These are phyloP conservation scores for Spirogloea muscicola DNA, from an alignment of 139 green algal genomes.

Conservation along the genomic window DNA sequence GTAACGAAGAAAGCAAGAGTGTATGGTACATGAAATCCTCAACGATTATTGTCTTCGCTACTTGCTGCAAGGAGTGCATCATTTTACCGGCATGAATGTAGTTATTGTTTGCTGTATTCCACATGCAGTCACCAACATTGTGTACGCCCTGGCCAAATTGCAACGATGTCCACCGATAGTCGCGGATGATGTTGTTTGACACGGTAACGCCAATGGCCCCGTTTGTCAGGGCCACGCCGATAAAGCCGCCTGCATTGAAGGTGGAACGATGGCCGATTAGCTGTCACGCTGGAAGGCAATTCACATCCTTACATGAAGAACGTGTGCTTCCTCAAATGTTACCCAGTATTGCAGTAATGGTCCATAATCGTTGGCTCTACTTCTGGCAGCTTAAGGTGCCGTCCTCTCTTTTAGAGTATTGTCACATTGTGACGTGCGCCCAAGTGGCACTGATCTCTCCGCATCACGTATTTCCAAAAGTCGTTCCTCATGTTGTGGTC, in stretches of 20 bases:
- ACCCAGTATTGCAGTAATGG: not conserved
- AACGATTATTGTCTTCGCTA: no score
- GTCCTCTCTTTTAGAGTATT: not conserved
- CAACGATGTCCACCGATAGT: constrained; percentile 7
- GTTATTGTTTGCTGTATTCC: not conserved
- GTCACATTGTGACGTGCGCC: not conserved
- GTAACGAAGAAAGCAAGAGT: no score
- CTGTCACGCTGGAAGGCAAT: not conserved
- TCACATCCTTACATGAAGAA: not conserved
- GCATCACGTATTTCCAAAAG: not conserved
- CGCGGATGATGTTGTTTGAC: constrained; percentile 8
- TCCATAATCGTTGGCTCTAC: not conserved
- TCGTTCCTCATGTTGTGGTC: not conserved
- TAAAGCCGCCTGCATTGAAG: not conserved
- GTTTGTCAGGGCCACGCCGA: constrained; percentile 7
- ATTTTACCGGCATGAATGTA: no score
- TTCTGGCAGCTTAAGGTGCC: not conserved
- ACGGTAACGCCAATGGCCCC: constrained; percentile 9
- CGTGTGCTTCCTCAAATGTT: not conserved
- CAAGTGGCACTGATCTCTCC: not conserved
- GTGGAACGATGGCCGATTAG: not conserved
- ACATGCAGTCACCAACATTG: constrained; percentile 16
- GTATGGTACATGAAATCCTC: no score
- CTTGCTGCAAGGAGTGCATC: no score
- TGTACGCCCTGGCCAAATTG: not conserved